phyloP scores from a whole-genome alignment of 177 flowering plant species.

The Vitis hybrid region DNA sequence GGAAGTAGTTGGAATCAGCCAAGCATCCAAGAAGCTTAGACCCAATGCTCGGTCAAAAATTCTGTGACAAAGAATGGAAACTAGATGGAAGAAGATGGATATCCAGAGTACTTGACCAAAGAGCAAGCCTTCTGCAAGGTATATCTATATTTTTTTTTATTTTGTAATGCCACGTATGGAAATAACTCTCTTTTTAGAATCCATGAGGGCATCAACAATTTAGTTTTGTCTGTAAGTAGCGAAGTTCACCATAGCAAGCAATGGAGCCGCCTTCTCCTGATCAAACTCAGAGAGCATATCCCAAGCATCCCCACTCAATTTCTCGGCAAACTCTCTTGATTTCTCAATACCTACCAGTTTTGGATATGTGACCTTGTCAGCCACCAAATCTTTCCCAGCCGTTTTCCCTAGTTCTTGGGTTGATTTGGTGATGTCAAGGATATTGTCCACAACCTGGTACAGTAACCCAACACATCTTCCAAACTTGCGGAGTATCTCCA shows the following conservation, averaged over 20 bases:
- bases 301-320: constrained; percentile 51
- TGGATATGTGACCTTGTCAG: constrained; percentile 68
- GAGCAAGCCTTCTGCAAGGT: too few relatives aligned
- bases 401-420: constrained; percentile 71
- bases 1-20: too few relatives aligned
- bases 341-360: constrained; percentile 67
- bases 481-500: constrained; percentile 55
- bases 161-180: too few relatives aligned
- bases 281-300: constrained; percentile 60
- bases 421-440: constrained; percentile 65
- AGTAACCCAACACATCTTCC: constrained; percentile 58
- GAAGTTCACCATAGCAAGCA: constrained; percentile 67
- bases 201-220: neutral
- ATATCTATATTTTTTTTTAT: too few relatives aligned
- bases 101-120: too few relatives aligned
- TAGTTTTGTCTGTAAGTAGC: constrained; percentile 66
- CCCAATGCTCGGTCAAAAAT: too few relatives aligned
- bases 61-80: too few relatives aligned
- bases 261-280: constrained; percentile 55
- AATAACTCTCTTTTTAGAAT: too few relatives aligned
- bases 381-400: constrained; percentile 68
- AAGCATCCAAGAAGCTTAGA: too few relatives aligned
- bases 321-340: constrained; percentile 56
- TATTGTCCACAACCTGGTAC: constrained; percentile 83
- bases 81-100: too few relatives aligned